Evolutionary conservation across 331 rosid species (phyloP).

Genomic region (Stylosanthes scabra): DNA sequence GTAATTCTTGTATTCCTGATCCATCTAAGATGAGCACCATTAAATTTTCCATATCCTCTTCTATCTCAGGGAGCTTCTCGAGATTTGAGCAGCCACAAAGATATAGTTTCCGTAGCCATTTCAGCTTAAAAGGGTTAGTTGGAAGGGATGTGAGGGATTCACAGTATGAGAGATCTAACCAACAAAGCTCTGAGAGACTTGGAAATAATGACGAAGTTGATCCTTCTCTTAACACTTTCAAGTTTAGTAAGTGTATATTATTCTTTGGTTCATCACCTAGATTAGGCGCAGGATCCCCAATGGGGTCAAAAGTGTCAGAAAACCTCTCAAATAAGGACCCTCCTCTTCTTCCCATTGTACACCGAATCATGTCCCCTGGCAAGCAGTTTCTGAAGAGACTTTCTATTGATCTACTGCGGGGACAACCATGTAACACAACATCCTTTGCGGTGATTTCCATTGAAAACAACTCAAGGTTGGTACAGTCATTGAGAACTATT

Average conservation of each 20-base stretch:
- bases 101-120: conserved; percentile 24
- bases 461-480: conserved; percentile 23
- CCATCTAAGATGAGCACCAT: background rate
- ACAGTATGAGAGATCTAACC: conserved; percentile 39
- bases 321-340: background rate
- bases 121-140: conserved; percentile 5
- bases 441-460: background rate
- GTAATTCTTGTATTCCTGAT: conserved; percentile 28
- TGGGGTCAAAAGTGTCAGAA: conserved; percentile 10
- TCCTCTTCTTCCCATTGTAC: background rate
- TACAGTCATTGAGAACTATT: conserved; percentile 8
- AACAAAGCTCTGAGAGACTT: conserved; percentile 21
- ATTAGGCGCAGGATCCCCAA: background rate
- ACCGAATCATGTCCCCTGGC: background rate
- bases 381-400: background rate
- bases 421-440: background rate
- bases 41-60: conserved; percentile 33
- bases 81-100: conserved; percentile 34
- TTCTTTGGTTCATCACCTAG: background rate
- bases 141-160: conserved; percentile 30
- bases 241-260: conserved; percentile 7
- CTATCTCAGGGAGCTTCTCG: conserved; percentile 22
- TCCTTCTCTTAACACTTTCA: background rate
- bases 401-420: background rate
- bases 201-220: conserved; percentile 5